Evolutionary conservation across 163 green algal species (phyloP).

Genomic region (Botryococcus braunii): DNA sequence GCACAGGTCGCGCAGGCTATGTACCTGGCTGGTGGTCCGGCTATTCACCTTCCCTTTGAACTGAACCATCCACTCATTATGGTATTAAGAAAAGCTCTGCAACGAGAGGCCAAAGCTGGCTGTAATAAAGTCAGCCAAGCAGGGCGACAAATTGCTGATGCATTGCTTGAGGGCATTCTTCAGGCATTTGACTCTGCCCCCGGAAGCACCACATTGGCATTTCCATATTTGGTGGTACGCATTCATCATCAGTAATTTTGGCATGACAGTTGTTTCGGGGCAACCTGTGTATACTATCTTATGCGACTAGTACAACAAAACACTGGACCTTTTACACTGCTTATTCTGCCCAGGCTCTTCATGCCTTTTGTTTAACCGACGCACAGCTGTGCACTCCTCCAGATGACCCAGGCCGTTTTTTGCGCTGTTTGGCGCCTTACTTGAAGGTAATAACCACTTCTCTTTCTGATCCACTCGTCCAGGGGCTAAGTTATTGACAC

Average conservation of each 20-base stretch:
- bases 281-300: too few relatives aligned
- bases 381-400: conserved; percentile 38
- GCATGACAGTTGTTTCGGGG: background rate
- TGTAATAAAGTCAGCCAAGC: conserved; percentile 19
- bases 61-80: conserved; percentile 39
- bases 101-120: conserved; percentile 11
- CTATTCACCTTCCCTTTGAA: conserved; percentile 51
- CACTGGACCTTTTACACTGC: too few relatives aligned
- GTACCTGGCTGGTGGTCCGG: conserved; percentile 30
- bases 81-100: conserved; percentile 22
- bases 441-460: conserved; percentile 32
- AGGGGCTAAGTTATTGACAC: too few relatives aligned
- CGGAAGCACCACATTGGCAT: conserved; percentile 3
- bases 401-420: conserved; percentile 42
- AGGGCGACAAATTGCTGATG: conserved; percentile 7
- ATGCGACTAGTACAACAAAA: too few relatives aligned
- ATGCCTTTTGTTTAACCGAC: conserved; percentile 54
- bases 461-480: too few relatives aligned
- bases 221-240: conserved; percentile 17
- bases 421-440: conserved; percentile 60
- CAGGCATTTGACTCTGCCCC: too few relatives aligned
- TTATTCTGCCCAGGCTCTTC: conserved; percentile 50
- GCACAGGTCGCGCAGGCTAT: conserved; percentile 34
- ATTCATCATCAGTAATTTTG: background rate
- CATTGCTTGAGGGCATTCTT: conserved; percentile 27